These are phyloP conservation scores for Vigna radiata DNA, from an alignment of 306 rosid genomes.

Conservation along the genomic window DNA sequence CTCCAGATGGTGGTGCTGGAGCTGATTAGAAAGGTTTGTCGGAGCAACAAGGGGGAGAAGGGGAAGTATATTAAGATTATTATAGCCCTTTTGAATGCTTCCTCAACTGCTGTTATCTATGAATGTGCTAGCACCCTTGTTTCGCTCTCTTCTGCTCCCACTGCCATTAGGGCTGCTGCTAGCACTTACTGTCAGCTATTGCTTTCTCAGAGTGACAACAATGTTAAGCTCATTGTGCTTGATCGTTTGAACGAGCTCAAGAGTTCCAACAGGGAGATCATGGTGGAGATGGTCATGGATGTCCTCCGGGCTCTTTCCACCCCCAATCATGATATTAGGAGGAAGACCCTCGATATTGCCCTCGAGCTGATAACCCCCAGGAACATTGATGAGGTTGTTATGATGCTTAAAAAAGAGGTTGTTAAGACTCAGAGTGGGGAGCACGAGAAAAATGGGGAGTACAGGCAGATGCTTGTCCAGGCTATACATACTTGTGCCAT, in stretches of 20 bases:
- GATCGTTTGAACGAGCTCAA: slow-evolving; percentile 87
- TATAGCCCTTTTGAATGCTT: slow-evolving; percentile 67
- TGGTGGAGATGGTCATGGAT: slow-evolving; percentile 96
- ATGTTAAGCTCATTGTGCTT: slow-evolving; percentile 89
- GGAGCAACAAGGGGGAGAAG: slow-evolving; percentile 77
- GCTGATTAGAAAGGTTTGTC: slow-evolving; percentile 85
- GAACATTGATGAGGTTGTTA: slow-evolving; percentile 92
- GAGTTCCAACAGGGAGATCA: slow-evolving; percentile 75
- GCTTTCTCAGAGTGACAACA: slow-evolving; percentile 94
- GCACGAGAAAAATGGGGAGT: slow-evolving; percentile 97
- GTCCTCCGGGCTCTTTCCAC: slow-evolving; percentile 87
- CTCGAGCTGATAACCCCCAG: slow-evolving; percentile 82
- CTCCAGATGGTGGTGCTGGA: slow-evolving; percentile 94
- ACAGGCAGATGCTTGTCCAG: slow-evolving; percentile 94
- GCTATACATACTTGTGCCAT: slow-evolving; percentile 95
- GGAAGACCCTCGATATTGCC: slow-evolving; percentile 91
- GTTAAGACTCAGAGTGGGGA: slow-evolving; percentile 92
- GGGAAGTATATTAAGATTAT: slow-evolving; percentile 91
- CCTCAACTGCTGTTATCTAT: slow-evolving; percentile 85
- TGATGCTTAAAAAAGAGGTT: slow-evolving; percentile 94
- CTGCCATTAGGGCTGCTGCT: slow-evolving; percentile 91
- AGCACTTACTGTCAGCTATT: slow-evolving; percentile 79
- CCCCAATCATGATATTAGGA: slow-evolving; percentile 83
- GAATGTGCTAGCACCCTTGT: slow-evolving; percentile 96
- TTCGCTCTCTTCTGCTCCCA: slow-evolving; percentile 86